Evolutionary conservation across 148 eudicot genomes (phyloP).

Genomic region (Talinum fruticosum): DNA sequence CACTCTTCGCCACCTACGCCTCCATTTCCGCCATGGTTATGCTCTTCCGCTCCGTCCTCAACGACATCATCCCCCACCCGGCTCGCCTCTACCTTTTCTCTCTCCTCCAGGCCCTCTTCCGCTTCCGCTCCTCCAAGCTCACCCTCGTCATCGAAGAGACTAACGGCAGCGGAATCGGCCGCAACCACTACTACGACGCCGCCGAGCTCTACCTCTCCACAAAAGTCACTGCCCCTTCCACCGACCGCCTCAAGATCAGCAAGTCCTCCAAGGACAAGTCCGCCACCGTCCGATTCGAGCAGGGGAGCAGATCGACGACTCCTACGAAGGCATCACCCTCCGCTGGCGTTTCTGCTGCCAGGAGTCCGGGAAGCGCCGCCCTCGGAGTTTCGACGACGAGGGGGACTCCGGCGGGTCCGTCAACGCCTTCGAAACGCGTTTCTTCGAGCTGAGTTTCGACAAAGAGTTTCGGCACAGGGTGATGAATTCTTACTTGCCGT

Average conservation of each 20-base stretch:
- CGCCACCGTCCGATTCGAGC: conserved; percentile 41
- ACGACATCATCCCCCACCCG: conserved; percentile 40
- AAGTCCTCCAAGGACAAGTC: conserved; percentile 44
- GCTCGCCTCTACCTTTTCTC: conserved; percentile 31
- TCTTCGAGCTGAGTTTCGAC: conserved; percentile 46
- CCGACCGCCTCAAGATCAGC: conserved; percentile 41
- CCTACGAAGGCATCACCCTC: conserved; percentile 25
- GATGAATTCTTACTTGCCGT: conserved; percentile 33
- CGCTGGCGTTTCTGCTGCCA: conserved; percentile 38
- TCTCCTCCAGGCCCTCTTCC: conserved; percentile 26
- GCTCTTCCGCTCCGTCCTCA: conserved; percentile 48
- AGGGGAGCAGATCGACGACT: conserved; percentile 36
- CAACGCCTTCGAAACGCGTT: conserved; percentile 3
- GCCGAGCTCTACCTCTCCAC: conserved; percentile 49
- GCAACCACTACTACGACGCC: conserved; percentile 50
- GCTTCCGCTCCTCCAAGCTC: conserved; percentile 19
- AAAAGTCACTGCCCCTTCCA: conserved; percentile 36
- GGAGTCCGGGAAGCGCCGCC: conserved; percentile 28
- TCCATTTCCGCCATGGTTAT: conserved; percentile 41
- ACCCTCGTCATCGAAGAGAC: conserved; percentile 53
- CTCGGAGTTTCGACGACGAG: conserved; percentile 12
- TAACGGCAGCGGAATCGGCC: conserved; percentile 25
- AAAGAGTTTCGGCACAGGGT: conserved; percentile 26
- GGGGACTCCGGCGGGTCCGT: background rate
- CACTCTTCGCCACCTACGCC: conserved; percentile 59